phyloP scores from a whole-genome alignment of 2,329 filamentous ascomycete genomes.

The Colletotrichum sp. region DNA sequence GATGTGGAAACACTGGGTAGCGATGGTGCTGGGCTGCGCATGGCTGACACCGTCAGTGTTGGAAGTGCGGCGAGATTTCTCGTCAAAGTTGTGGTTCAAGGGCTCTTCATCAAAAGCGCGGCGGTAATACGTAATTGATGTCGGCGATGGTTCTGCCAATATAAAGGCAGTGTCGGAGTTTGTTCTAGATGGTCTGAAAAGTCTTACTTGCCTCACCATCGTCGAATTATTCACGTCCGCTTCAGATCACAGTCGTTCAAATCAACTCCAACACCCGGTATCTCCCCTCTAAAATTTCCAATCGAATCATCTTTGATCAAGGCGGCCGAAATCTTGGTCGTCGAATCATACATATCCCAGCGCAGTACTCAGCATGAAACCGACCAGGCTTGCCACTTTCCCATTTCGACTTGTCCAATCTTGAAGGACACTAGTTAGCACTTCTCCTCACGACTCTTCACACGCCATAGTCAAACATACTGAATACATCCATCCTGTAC shows the following conservation, averaged over 20 bases:
- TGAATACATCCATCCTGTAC: background rate
- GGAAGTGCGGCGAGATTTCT: constrained; percentile 34
- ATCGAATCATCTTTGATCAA: background rate
- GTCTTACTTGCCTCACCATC: background rate
- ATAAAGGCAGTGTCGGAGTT: accelerated
- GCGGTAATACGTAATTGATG: background rate
- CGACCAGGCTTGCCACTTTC: background rate
- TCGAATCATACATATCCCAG: accelerated
- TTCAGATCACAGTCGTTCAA: background rate
- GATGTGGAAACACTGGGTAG: constrained; percentile 32
- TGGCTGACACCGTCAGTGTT: constrained; percentile 32
- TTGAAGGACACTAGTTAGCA: background rate
- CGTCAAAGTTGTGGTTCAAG: constrained; percentile 35
- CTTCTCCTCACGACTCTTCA: accelerated
- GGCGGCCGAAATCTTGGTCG: background rate
- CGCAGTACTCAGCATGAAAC: background rate
- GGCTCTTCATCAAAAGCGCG: constrained; percentile 6
- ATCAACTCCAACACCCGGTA: accelerated
- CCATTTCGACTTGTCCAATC: background rate
- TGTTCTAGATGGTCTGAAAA: background rate
- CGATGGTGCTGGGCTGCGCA: constrained; percentile 32
- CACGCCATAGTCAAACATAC: background rate
- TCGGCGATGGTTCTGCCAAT: accelerated
- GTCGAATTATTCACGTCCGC: background rate
- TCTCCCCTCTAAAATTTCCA: background rate